Base-by-base conservation (phyloP, 768 basidiomycete species). In the Xerocomellus amylosporus region DNA sequence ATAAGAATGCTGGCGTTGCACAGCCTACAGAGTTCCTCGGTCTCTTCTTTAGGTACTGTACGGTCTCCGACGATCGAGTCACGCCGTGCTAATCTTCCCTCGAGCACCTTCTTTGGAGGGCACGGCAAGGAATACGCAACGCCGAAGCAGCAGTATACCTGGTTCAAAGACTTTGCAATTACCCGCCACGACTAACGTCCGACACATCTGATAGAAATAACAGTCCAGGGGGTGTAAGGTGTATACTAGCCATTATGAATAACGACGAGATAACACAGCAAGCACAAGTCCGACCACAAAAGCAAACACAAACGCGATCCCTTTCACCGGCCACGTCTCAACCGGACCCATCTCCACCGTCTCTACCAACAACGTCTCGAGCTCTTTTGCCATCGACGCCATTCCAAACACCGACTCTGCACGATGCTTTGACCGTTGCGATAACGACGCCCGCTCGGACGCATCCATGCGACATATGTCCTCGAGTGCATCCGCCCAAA, bases 1-100 rank as follows among this genome's bases (percentile, higher is more conserved):
- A 15, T 37, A 17, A 37, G 17, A 24, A 17, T 24, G 15, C 12
- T 5, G n/a, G 7, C 22, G 26, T 6, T 19, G 15, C n/a, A 20
- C 38, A 41, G 14, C 52, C 46, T 8, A 15, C 31, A 13, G 52
- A 36, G 9, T 53, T 47, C n/a, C 30, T 46, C 8, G 52, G 83
- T 0, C 70, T 92, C 20, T 93, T 93, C 71, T 93, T 93, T 73
- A 90, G 88, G 88, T 86, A 65, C n/a, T 15, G 45, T 45, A 8
- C 34, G 0, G 66, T 46, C 0, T n/a, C 13, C 24, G 8, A 24
- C 19, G 45, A 30, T 45, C 40, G 24, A 8, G 8, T 15, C 15
- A 13, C 15, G 3, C 37, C 20, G 5, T 38, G 31, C 48, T 61
- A 42, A 60, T 53, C 17, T n/a, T 49, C 19, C 13, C 33, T 33